Evolutionary conservation across 2,329 filamentous ascomycete species (phyloP), one percentile per base, ranked within the genome.

Genomic region (Colletotrichum sp.): DNA sequence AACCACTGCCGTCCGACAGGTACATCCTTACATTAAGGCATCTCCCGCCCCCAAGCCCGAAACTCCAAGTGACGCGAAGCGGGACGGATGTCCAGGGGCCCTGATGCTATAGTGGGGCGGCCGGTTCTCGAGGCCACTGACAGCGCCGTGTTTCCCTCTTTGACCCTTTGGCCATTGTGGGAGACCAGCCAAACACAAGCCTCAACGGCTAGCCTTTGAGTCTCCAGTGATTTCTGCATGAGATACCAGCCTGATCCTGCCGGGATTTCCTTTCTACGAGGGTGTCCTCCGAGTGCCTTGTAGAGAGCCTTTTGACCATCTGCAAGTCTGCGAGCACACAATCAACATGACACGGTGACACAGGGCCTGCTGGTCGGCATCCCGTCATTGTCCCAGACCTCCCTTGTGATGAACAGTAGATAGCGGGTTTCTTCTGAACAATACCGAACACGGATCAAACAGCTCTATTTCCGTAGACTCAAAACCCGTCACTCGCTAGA

Each of bases 1-100:
- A 60, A 52, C 24, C 24, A 26, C 62, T 38, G 36, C 10, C 62
- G 43, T 8, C 43, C 13, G 43, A 24, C 65, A 67, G 65, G 43
- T 69, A 24, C 48, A 58, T 24, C 55, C 48, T 71, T 72, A 60
- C 58, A 64, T 64, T 64, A 67, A 70, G 69, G 69, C 30, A 67
- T 28, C 62, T 72, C 43, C 69, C 69, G 73, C 69, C 70, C 62
- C 64, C 56, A 58, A 75, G 66, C 66, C 74, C 74, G 74, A 76
- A 76, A 76, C 74, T 71, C 34, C 58, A 76, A 64, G 71, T 76
- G 66, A 76, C 66, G 66, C 74, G 71, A 76, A 76, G 61, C 71
- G 70, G 74, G 62, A 75, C 74, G 62, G 71, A 56, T 52, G 38
- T 16, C 61, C 71, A 74, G 71, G 71, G 64, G 70, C 36, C 55